Percentiles rank a stretch among this genome's conserved stretches.
phyloP scores from a whole-genome alignment of 805 yeast species.

The Hanseniaspora valbyensis region DNA sequence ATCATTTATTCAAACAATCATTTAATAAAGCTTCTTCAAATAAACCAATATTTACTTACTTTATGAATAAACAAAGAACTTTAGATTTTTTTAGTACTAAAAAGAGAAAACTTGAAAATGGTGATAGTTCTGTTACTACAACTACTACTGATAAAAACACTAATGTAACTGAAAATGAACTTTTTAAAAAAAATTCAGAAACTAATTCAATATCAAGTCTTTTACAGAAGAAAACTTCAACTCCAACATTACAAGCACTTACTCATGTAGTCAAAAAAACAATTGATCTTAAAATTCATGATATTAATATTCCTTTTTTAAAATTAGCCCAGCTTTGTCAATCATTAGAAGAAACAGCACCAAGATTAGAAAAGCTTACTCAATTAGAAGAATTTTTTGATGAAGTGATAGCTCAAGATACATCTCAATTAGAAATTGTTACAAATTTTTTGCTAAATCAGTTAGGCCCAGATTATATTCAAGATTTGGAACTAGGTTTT shows the following conservation, averaged over 20 bases:
- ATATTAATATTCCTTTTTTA: constrained; percentile 26
- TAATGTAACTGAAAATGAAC: too few relatives aligned
- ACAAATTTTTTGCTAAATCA: constrained; percentile 80
- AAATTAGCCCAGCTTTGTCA: constrained; percentile 55
- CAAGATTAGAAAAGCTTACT: constrained; percentile 71
- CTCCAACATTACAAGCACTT: too few relatives aligned
- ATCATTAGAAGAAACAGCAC: constrained; percentile 65
- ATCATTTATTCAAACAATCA: neutral
- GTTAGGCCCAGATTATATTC: constrained; percentile 88
- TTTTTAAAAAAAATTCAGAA: too few relatives aligned
- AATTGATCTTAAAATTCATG: neutral
- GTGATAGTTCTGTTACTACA: neutral
- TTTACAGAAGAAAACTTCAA: too few relatives aligned
- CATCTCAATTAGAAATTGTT: constrained; percentile 49
- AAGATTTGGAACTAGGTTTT: constrained; percentile 78
- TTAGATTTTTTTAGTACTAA: constrained; percentile 5
- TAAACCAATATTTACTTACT: neutral
- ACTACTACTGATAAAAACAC: neutral
- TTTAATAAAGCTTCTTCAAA: neutral
- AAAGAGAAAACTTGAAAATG: neutral
- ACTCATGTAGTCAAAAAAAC: too few relatives aligned
- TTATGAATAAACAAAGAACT: constrained; percentile 11
- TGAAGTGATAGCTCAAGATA: constrained; percentile 46
- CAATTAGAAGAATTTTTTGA: constrained; percentile 62
- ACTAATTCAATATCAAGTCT: too few relatives aligned